Conservation (phyloP, 495 filamentous ascomycete species). For the Hypomontagnella monticulosa region DNA sequence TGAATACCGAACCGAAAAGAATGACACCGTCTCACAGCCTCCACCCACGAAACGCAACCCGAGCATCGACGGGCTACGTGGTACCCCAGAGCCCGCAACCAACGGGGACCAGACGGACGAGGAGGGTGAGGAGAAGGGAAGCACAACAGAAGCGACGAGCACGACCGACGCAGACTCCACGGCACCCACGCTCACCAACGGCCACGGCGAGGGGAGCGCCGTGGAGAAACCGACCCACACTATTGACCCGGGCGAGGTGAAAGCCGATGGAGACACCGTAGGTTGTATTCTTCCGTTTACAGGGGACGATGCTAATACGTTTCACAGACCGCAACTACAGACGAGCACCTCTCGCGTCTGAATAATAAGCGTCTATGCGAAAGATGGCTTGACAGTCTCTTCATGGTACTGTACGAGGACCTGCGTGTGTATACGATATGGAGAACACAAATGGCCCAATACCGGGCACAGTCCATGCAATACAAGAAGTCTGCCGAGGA, state of each 20-base stretch:
- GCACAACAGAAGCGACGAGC: no score
- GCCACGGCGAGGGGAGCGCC: slow-evolving; percentile 55
- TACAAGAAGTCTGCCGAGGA: slow-evolving; percentile 97
- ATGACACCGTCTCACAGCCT: slow-evolving; percentile 64
- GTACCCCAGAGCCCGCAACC: slow-evolving; percentile 67
- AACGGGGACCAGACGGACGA: slow-evolving; percentile 67
- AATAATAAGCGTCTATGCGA: slow-evolving; percentile 97
- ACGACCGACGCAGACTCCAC: slow-evolving; percentile 42
- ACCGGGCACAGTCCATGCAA: slow-evolving; percentile 84
- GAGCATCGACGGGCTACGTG: slow-evolving; percentile 78
- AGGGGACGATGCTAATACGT: slow-evolving; percentile 10
- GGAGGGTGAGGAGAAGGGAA: slow-evolving; percentile 57
- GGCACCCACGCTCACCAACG: slow-evolving; percentile 48
- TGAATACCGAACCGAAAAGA: slow-evolving; percentile 92
- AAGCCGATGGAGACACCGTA: slow-evolving; percentile 82
- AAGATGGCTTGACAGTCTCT: slow-evolving; percentile 96
- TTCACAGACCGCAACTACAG: slow-evolving; percentile 51
- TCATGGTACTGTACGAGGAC: slow-evolving; percentile 99
- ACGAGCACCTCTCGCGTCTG: slow-evolving; percentile 72
- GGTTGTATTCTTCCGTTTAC: slow-evolving; percentile 41
- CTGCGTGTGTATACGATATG: slow-evolving; percentile 98
- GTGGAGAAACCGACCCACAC: slow-evolving; percentile 85
- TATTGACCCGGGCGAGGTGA: slow-evolving; percentile 81
- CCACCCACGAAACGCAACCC: slow-evolving; percentile 69
- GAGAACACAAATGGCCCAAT: slow-evolving; percentile 96